Percentiles rank a stretch among this genome's conserved stretches.
Evolutionary conservation across 305 asterid genomes (phyloP).

Genomic region (Striga hermonthica): DNA sequence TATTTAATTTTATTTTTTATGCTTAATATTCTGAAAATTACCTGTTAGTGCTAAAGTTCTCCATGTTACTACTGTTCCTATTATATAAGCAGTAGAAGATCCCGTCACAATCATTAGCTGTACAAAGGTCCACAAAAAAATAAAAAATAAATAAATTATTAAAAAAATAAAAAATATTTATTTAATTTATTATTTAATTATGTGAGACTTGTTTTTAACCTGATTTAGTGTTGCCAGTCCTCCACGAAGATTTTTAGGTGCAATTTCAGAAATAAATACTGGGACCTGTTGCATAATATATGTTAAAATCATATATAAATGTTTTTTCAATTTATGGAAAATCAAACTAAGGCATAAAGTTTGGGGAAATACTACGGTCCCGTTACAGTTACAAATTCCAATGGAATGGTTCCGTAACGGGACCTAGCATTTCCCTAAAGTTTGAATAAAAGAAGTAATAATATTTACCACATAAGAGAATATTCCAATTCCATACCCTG

Average conservation of each 20-base stretch:
- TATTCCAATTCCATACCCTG: slow-evolving; percentile 87
- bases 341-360: slow-evolving; percentile 2
- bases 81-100: slow-evolving; percentile 56
- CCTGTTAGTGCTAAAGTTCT: slow-evolving; percentile 70
- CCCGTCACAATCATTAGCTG: slow-evolving; percentile 88
- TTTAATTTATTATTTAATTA: not conserved
- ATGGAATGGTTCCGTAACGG: too few species aligned
- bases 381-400: too few species aligned
- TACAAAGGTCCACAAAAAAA: slow-evolving; percentile 7
- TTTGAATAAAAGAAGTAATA: not conserved
- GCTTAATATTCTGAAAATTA: slow-evolving; percentile 28
- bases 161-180: not conserved
- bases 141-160: not conserved
- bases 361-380: too few species aligned
- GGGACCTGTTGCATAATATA: slow-evolving; percentile 50
- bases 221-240: slow-evolving; percentile 84
- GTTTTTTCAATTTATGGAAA: not conserved
- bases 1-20: slow-evolving; percentile 4
- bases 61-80: slow-evolving; percentile 71
- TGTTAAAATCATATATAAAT: not conserved
- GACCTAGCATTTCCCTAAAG: too few species aligned
- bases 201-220: slow-evolving; percentile 32
- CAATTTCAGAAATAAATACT: slow-evolving; percentile 71
- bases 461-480: slow-evolving; percentile 74
- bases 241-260: slow-evolving; percentile 81